Base-by-base conservation (phyloP, 768 basidiomycete genomes). In the Cystofilobasidium macerans region DNA sequence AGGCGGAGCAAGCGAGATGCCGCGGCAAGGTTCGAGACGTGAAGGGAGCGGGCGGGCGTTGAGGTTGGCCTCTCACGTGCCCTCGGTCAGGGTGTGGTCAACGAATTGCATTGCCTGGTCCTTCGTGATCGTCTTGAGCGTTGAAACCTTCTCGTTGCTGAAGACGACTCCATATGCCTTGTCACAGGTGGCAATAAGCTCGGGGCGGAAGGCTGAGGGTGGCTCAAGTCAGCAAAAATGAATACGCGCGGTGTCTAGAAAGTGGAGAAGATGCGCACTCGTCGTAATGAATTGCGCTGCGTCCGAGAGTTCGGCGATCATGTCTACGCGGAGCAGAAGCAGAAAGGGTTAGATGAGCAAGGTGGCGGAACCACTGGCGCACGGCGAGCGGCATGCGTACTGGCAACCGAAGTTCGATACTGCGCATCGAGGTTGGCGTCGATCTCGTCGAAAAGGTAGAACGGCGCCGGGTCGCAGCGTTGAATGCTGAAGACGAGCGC, bases 401-500 rank as follows among this genome's bases (percentile, higher is more conserved):
- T 82, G 6, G 94, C 90, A 26, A 98, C 94, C 16, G 94, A 91
- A 12, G 94, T 95, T 32, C 94, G 88, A 69, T 97, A 95, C 78
- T 98, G 92, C 7, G 93, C 92, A 71, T 97, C 94, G 56, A 99
- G 81, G 72, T 97, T 97, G 61, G 95, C 95, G 73, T 99, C 95
- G 73, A 99, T 98, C 86, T 98, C 95, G 74, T 99, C 95, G 72
- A 99, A 98, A n/a, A 99, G 81, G 76, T 98, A 98, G 79, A 99
- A 99, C 1, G 95, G 95, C 0, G 95, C 94, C 1, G 95, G 95
- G 72, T 99, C 95, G 74, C 94, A 98, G 77, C 95, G 97, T 77
- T 99, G 95, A 70, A 98, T 98, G 20, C 94, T 91, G 72, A 99
- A 98, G 30, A 99, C 93, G 89, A 72, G 0, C 3, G 95, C 91